phyloP scores from a whole-genome alignment of 768 basidiomycete genomes.

The Infundibulicybe gibba region DNA sequence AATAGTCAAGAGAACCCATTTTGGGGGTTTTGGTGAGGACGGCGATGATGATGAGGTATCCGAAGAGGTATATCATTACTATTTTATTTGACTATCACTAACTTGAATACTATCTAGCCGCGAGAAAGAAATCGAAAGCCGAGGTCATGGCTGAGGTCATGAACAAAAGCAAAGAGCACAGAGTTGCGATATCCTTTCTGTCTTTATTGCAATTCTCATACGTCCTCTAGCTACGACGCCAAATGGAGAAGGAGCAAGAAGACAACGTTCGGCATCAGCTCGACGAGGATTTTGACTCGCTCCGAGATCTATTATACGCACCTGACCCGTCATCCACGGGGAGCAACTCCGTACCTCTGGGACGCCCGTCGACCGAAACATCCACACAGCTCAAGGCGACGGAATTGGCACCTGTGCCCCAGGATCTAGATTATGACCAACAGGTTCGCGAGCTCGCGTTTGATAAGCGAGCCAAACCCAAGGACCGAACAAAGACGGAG shows the following conservation, averaged over 20 bases:
- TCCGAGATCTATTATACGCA: conserved; percentile 71
- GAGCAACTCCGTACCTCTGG: conserved; percentile 31
- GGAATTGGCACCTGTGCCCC: conserved; percentile 21
- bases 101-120: conserved; percentile 38
- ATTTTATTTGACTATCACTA: neutral
- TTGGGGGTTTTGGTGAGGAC: conserved; percentile 83
- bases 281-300: conserved; percentile 81
- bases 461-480: conserved; percentile 90
- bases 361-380: conserved; percentile 8
- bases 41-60: conserved; percentile 50
- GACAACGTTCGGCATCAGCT: conserved; percentile 84
- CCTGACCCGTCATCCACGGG: conserved; percentile 44
- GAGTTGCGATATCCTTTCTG: conserved; percentile 47
- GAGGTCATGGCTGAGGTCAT: conserved; percentile 99
- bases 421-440: conserved; percentile 81
- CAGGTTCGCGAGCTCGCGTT: conserved; percentile 91
- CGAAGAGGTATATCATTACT: conserved; percentile 33
- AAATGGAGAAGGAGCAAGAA: conserved; percentile 83
- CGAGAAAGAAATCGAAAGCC: conserved; percentile 85
- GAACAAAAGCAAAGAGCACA: conserved; percentile 94
- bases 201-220: neutral
- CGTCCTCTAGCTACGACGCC: conserved; percentile 65
- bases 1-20: conserved; percentile 68
- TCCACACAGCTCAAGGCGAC: conserved; percentile 14
- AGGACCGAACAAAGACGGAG: conserved; percentile 94